Base-by-base conservation (phyloP, 305 asterid genomes). In the Plantago coronopus region DNA sequence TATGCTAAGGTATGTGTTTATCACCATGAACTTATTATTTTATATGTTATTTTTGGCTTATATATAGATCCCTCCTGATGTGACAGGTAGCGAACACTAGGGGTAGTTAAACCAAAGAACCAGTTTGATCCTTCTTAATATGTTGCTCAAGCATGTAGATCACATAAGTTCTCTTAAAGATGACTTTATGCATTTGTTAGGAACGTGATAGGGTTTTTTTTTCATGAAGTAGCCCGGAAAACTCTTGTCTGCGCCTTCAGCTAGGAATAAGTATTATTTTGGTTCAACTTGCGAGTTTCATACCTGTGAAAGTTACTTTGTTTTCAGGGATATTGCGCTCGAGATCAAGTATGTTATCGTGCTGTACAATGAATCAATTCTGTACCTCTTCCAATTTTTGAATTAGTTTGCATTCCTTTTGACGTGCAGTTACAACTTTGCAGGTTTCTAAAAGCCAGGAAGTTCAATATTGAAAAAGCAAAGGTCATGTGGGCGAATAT, bases 391-490 rank as follows among this genome's bases (percentile, higher is more conserved):
- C 63, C 43, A 49, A 42, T 61, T 50, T 58, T 38, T 61, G 34
- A 47, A 59, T 71, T 46, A 21, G 40, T 73, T 69, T 38, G 46
- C 38, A 15, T 27, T 19, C 48, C 14, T 31, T 42, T 59, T 50
- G 13, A 29, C 57, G 55, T 63, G 56, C 38, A 56, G 47, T 62
- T 22, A 65, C 59, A 22, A 46, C 17, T 67, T 65, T 69, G 56
- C 81, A 88, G 96, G 71, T 86, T 89, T 68, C 68, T 89, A 61
- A 89, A 79, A 79, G 96, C 96, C 50, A 79, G 95, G 71, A 86
- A 84, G 79, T 86, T 74, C 65, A 72, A 82, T 67, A 70, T 76
- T 62, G 78, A 72, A 40, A 82, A 76, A 63, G 78, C 95, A 18
- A 86, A 82, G 73, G n/a, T 59, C 62, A 80, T 89, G 96, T 89